Evolutionary conservation across 495 filamentous ascomycete genomes (phyloP).

Genomic region (Immersiella caudata): DNA sequence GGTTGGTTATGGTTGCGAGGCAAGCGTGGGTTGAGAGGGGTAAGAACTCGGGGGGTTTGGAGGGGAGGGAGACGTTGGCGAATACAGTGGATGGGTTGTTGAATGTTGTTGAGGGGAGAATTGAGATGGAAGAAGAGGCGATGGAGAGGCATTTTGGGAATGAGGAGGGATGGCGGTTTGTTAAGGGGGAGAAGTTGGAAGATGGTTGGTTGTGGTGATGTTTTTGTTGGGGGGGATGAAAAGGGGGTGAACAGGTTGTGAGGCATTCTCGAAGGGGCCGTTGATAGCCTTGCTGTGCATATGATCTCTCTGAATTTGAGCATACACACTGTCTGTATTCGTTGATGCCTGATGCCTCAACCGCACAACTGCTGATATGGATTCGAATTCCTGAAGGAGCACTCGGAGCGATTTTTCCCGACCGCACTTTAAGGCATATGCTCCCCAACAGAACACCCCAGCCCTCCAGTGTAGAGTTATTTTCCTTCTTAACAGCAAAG

Average conservation of each 20-base stretch:
- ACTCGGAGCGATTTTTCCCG: no score
- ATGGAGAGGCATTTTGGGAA: background rate
- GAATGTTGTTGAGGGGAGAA: background rate
- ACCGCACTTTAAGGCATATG: no score
- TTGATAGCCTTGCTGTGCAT: no score
- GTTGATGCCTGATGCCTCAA: no score
- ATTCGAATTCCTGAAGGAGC: no score
- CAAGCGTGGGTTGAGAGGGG: background rate
- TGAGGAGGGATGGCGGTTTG: background rate
- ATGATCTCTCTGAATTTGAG: no score
- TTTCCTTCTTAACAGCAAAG: no score
- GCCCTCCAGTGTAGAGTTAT: no score
- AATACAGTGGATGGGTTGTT: constrained; percentile 9
- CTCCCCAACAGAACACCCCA: no score
- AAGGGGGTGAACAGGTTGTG: background rate
- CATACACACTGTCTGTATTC: no score
- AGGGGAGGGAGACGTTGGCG: constrained; percentile 1
- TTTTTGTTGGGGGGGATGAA: background rate
- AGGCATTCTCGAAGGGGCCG: no score
- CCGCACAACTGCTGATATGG: no score
- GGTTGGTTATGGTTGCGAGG: constrained; percentile 4
- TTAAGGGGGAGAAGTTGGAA: background rate
- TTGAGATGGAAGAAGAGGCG: background rate
- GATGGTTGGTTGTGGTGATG: background rate
- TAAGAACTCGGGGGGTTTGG: background rate